Evolutionary conservation across 148 eudicot species (phyloP), one percentile per base, ranked within the genome.

Genomic region (Diospyros lotus): DNA sequence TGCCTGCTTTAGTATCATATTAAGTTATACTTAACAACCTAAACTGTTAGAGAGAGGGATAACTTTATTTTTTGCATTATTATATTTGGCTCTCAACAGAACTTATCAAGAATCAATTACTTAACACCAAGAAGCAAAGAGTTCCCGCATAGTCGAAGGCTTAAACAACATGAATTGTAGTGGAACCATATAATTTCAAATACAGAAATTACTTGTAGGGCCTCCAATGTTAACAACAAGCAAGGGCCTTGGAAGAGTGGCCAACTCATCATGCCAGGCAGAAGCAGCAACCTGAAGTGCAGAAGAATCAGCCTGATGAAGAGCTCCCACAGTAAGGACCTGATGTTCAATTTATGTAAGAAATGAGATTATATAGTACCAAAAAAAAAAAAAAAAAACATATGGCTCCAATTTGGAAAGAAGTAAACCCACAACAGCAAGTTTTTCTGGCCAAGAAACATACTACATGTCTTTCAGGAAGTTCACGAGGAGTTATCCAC

Each of bases 201-300:
- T 62, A 60, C 42, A 53, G 14, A 71, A 82, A 43, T 74, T 84
- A 93, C 97, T 82, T 87, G 93, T 86, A 75, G 96, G 98, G 12
- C 98, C 98, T 75, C 98, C 98, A 72, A 93, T 76, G 75, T 91
- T 91, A 60, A 91, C 98, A 69, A 93, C 98, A 74, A 93, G 92
- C 75, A 93, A 80, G 62, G 98, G 98, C 58, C 79, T 87, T 7
- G 83, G 80, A 28, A 93, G 71, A 42, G 78, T 42, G 58, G 90
- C 93, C 76, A 93, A 80, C 80, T 89, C 87, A 77, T 86, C 89
- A 71, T 90, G 96, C 96, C 98, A 90, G 40, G 75, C 71, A 69
- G 77, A 81, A 54, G 96, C 90, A 13, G 96, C 96, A 84, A 63
- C 80, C 69, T 82, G 82, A 52, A 93, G 86, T 43, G 84, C 85